Evolutionary conservation across 2,329 filamentous ascomycete species (phyloP).

Genomic region (Colletotrichum liriopes): DNA sequence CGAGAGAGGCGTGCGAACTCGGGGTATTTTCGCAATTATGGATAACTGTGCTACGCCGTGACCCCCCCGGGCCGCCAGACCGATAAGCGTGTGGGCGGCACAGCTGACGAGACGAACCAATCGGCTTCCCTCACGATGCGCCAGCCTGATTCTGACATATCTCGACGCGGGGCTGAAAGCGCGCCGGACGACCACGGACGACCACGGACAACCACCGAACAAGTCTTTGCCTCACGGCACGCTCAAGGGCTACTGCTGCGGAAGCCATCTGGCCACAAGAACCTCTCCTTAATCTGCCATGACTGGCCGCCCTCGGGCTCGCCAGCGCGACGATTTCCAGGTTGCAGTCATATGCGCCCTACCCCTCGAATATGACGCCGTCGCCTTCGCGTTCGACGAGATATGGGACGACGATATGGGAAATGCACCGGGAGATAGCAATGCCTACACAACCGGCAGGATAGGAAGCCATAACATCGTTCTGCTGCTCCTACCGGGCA

Average conservation of each 20-base stretch:
- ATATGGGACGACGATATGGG: slow-evolving; percentile 49
- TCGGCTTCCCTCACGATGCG: not conserved
- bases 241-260: not conserved
- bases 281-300: not conserved
- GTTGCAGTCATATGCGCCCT: slow-evolving; percentile 21
- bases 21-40: not conserved
- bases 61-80: not conserved
- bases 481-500: slow-evolving; percentile 48
- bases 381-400: slow-evolving; percentile 46
- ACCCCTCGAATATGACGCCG: slow-evolving; percentile 37
- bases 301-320: not conserved
- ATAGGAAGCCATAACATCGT: slow-evolving; percentile 49
- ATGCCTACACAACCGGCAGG: slow-evolving; percentile 50
- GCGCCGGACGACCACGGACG: not conserved
- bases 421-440: slow-evolving; percentile 47
- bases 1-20: not conserved
- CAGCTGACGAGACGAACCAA: not conserved
- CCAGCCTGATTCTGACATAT: not conserved
- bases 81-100: not conserved
- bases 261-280: not conserved
- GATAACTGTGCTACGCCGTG: not conserved
- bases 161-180: not conserved
- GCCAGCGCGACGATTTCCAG: slow-evolving; percentile 30
- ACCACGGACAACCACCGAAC: not conserved
- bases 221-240: not conserved